These are phyloP conservation scores for Yamadazyma kanchanaburiensis DNA, from an alignment of 1,139 yeast species.

Conservation along the genomic window DNA sequence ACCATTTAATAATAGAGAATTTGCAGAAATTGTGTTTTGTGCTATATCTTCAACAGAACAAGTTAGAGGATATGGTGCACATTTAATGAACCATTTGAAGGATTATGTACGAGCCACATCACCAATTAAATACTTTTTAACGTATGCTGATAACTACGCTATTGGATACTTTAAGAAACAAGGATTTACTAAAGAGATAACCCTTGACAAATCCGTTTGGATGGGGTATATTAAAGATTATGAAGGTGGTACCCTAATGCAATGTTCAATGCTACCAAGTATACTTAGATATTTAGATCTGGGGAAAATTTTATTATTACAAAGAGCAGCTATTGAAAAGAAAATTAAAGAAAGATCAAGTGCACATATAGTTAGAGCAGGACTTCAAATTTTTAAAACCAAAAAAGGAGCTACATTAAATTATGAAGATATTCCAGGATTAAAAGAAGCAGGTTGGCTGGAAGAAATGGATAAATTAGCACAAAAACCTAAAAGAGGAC, in stretches of 20 bases:
- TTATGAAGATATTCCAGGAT: slow-evolving; percentile 81
- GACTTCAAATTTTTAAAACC: slow-evolving; percentile 69
- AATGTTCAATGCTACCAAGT: slow-evolving; percentile 88
- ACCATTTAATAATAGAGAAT: slow-evolving; percentile 84
- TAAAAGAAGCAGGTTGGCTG: slow-evolving; percentile 94
- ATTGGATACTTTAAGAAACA: slow-evolving; percentile 97
- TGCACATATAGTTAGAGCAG: slow-evolving; percentile 79
- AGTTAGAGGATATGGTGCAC: slow-evolving; percentile 98
- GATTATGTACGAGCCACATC: slow-evolving; percentile 92
- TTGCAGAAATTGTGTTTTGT: slow-evolving; percentile 98
- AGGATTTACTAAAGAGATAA: slow-evolving; percentile 93
- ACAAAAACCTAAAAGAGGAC: slow-evolving; percentile 90
- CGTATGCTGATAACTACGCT: slow-evolving; percentile 98
- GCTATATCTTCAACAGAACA: slow-evolving; percentile 97
- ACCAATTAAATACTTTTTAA: slow-evolving; percentile 80
- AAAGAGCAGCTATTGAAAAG: slow-evolving; percentile 85
- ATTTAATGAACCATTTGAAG: slow-evolving; percentile 93
- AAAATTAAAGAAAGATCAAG: slow-evolving; percentile 78
- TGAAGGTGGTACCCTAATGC: slow-evolving; percentile 99
- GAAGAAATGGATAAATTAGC: slow-evolving; percentile 98
- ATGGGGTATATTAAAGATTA: slow-evolving; percentile 98
- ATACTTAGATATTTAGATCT: slow-evolving; percentile 82
- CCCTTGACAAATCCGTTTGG: slow-evolving; percentile 85
- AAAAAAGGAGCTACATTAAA: slow-evolving; percentile 36
- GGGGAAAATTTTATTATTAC: slow-evolving; percentile 77